Conservation (phyloP, 768 basidiomycete species). For the Hortiboletus flavorubellus region DNA sequence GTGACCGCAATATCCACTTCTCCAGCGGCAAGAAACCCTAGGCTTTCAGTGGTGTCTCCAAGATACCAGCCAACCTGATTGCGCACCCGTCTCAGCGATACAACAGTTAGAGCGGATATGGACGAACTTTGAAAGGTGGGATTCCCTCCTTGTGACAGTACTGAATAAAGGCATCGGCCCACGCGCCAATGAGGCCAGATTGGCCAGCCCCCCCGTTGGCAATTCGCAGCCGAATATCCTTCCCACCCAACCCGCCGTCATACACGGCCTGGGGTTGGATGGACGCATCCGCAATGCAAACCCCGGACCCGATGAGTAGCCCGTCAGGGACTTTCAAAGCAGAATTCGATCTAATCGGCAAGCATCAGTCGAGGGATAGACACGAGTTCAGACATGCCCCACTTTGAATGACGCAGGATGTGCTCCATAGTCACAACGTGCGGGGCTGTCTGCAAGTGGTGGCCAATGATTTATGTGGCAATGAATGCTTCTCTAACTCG, state of each 20-base stretch:
- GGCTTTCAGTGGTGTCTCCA: conserved; percentile 53
- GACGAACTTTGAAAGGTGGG: conserved; percentile 28
- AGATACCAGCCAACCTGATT: conserved; percentile 53
- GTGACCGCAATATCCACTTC: conserved; percentile 50
- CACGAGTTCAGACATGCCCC: background rate
- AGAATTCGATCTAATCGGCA: background rate
- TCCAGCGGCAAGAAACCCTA: conserved; percentile 40
- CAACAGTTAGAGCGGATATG: conserved; percentile 26
- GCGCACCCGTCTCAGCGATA: background rate
- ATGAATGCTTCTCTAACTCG: background rate
- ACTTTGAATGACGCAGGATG: conserved; percentile 5
- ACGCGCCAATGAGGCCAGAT: conserved; percentile 45
- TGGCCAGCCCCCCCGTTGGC: conserved; percentile 53
- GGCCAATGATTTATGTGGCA: background rate
- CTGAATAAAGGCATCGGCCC: conserved; percentile 47
- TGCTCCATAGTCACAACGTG: background rate
- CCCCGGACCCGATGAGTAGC: conserved; percentile 2
- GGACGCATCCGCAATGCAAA: background rate
- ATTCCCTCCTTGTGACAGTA: conserved; percentile 11
- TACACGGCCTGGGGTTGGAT: conserved; percentile 32
- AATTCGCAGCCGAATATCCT: conserved; percentile 41
- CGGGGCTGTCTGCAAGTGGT: background rate
- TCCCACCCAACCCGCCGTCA: conserved; percentile 36
- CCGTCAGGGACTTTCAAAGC: conserved; percentile 1
- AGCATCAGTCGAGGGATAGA: background rate